phyloP scores from a whole-genome alignment of 345 rosid genomes.

The Eucalyptus pauciflora region DNA sequence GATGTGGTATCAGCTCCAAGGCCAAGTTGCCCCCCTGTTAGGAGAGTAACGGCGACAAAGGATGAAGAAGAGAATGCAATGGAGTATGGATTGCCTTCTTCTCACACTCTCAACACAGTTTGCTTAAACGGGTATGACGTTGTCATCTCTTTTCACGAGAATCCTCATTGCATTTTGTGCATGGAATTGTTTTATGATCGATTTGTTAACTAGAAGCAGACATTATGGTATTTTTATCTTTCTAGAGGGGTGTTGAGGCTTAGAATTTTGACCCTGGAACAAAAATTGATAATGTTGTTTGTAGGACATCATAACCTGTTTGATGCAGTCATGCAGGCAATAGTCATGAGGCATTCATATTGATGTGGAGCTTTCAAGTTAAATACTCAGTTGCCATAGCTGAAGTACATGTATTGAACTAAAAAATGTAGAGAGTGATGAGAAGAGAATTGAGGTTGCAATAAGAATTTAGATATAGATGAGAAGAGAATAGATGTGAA shows the following conservation, averaged over 20 bases:
- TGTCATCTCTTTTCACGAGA: background rate
- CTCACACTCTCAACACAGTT: slow-evolving; percentile 91
- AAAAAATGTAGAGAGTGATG: background rate
- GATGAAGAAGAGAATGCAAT: slow-evolving; percentile 94
- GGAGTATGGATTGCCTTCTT: slow-evolving; percentile 98
- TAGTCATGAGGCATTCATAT: background rate
- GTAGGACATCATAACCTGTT: background rate
- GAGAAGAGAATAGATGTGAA: background rate
- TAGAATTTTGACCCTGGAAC: background rate
- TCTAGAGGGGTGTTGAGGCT: background rate
- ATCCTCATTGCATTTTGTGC: background rate
- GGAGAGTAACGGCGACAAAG: slow-evolving; percentile 76
- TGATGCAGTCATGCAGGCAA: background rate
- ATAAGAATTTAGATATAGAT: background rate
- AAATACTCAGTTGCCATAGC: background rate
- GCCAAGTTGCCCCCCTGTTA: slow-evolving; percentile 86
- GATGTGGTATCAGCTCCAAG: slow-evolving; percentile 95
- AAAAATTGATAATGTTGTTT: background rate
- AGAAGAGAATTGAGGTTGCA: background rate
- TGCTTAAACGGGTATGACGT: slow-evolving; percentile 76
- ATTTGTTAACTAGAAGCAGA: background rate
- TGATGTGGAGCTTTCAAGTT: background rate
- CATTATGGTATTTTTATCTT: background rate
- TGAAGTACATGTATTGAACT: background rate
- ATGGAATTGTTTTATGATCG: background rate